A percentile compares a stretch with the other conserved stretches of the same genome.
phyloP scores from a whole-genome alignment of 352 stramenopile species.

The Plasmopara halstedii region DNA sequence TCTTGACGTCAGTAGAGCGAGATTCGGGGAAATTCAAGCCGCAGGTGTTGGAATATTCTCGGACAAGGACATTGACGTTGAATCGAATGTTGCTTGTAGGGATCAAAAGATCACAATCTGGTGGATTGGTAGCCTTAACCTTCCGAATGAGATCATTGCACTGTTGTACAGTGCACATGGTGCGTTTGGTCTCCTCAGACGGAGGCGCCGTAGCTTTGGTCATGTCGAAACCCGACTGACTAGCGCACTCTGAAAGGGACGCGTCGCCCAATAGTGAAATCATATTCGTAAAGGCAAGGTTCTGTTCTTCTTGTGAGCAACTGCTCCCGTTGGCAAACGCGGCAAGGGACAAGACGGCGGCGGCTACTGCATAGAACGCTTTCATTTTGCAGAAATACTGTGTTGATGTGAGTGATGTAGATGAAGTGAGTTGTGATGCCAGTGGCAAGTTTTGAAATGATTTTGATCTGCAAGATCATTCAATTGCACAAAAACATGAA shows the following conservation, averaged over 20 bases:
- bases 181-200: constrained; percentile 17
- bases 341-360: constrained; percentile 18
- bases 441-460: too few species aligned
- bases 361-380: constrained; percentile 21
- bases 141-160: constrained; percentile 24
- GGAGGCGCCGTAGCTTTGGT: constrained; percentile 21
- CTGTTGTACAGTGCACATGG: constrained; percentile 22
- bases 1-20: neutral
- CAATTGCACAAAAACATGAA: too few species aligned
- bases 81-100: constrained; percentile 28
- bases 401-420: neutral
- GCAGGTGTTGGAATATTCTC: neutral
- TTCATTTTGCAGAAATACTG: constrained; percentile 18
- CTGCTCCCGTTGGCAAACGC: constrained; percentile 20
- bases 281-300: constrained; percentile 18
- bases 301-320: constrained; percentile 14
- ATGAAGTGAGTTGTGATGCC: too few species aligned
- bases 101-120: constrained; percentile 34
- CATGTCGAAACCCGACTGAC: constrained; percentile 31
- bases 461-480: too few species aligned
- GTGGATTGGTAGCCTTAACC: constrained; percentile 22
- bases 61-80: constrained; percentile 21
- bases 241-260: constrained; percentile 16
- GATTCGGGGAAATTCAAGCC: neutral
- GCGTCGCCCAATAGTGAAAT: constrained; percentile 9